Evolutionary conservation across 805 yeast genomes (phyloP).

Genomic region (Alloascoidea hylecoeti): DNA sequence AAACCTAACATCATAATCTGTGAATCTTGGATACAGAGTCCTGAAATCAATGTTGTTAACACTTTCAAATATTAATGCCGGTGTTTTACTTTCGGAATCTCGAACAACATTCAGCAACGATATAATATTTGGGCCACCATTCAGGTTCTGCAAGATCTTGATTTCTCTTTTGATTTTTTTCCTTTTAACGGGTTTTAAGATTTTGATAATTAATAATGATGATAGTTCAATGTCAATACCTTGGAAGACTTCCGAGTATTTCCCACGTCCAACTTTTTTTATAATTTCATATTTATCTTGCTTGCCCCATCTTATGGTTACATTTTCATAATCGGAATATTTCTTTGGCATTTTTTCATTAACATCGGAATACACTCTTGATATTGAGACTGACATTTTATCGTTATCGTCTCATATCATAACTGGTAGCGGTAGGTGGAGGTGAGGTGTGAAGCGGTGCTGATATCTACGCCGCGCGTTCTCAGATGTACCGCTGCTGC

Average conservation of each 20-base stretch:
- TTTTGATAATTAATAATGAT: slow-evolving; percentile 67
- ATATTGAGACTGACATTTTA: slow-evolving; percentile 28
- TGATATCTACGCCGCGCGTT: no score
- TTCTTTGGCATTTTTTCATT: slow-evolving; percentile 60
- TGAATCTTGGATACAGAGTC: slow-evolving; percentile 63
- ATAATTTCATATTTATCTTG: slow-evolving; percentile 60
- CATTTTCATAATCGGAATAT: slow-evolving; percentile 69
- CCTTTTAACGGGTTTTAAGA: slow-evolving; percentile 82
- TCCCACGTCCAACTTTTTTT: slow-evolving; percentile 81
- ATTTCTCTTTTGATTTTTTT: slow-evolving; percentile 88
- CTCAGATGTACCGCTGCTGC: no score
- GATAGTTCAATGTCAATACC: slow-evolving; percentile 59
- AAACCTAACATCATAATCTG: slow-evolving; percentile 62
- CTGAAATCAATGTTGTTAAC: slow-evolving; percentile 78
- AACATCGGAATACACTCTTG: slow-evolving; percentile 75
- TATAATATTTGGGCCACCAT: slow-evolving; percentile 76
- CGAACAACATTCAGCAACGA: slow-evolving; percentile 68
- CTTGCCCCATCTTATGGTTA: no score
- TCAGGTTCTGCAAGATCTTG: slow-evolving; percentile 69
- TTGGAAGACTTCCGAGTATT: slow-evolving; percentile 85
- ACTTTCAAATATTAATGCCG: slow-evolving; percentile 77
- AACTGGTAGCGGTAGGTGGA: no score
- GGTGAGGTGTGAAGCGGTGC: no score
- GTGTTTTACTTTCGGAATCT: slow-evolving; percentile 64
- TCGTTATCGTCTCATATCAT: no score